Conservation (phyloP, 371 early-diverging fungal genomes). For the Circinella minor region DNA sequence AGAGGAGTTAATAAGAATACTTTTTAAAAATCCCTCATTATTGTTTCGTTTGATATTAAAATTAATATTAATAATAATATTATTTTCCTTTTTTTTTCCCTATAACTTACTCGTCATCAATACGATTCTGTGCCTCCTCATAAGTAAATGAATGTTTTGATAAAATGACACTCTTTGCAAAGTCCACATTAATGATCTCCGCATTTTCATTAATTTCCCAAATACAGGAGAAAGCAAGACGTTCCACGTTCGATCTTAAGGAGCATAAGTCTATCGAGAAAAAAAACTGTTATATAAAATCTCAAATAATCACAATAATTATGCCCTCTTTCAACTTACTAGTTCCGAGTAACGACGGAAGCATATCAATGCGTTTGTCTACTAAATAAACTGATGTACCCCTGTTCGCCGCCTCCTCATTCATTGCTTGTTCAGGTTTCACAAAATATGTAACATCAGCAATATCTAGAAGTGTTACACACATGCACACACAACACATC, state of each 20-base stretch:
- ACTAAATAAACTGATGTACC: conserved; percentile 97
- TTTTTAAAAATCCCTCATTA: too few relatives aligned
- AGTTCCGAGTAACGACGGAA: conserved; percentile 87
- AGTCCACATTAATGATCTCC: conserved; percentile 76
- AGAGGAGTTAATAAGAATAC: too few relatives aligned
- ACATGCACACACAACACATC: too few relatives aligned
- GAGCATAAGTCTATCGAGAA: conserved; percentile 80
- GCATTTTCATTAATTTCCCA: conserved; percentile 81
- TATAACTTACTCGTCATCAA: conserved; percentile 78
- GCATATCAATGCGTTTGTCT: conserved; percentile 97
- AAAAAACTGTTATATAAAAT: conserved; percentile 4
- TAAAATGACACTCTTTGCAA: conserved; percentile 90
- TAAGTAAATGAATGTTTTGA: conserved; percentile 97
- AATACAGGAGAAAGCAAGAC: conserved; percentile 89
- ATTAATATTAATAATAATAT: neutral
- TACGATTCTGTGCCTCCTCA: conserved; percentile 94
- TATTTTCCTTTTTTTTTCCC: neutral
- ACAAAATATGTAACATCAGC: conserved; percentile 99
- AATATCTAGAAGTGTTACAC: conserved; percentile 67
- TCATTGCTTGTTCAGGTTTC: conserved; percentile 82
- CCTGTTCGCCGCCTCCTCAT: conserved; percentile 86
- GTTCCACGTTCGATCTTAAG: conserved; percentile 86
- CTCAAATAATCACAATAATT: too few relatives aligned
- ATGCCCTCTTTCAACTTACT: conserved; percentile 47
- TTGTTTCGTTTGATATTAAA: too few relatives aligned